Percentiles rank a stretch among this genome's conserved stretches.
phyloP scores from a whole-genome alignment of 345 rosid genomes.

The Pistacia integerrima region DNA sequence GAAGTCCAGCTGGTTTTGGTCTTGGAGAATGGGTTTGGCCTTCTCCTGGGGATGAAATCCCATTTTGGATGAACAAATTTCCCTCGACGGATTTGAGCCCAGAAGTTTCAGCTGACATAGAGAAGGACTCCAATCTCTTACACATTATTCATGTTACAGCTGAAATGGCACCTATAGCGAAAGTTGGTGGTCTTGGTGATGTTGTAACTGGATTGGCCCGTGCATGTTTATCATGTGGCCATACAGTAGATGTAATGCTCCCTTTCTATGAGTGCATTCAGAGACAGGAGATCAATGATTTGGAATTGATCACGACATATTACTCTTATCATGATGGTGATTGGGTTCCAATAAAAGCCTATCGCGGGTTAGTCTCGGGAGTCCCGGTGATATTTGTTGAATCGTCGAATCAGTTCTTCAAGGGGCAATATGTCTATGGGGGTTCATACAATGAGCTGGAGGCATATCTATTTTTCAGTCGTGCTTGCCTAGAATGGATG shows the following conservation, averaged over 20 bases:
- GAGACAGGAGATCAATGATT: slow-evolving; percentile 38
- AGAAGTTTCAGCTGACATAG: slow-evolving; percentile 27
- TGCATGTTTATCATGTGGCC: slow-evolving; percentile 50
- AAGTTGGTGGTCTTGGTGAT: slow-evolving; percentile 74
- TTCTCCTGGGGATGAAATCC: slow-evolving; percentile 48
- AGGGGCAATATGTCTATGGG: slow-evolving; percentile 52
- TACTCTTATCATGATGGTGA: slow-evolving; percentile 52
- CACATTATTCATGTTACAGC: slow-evolving; percentile 57
- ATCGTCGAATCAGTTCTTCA: slow-evolving; percentile 54
- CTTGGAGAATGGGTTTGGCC: slow-evolving; percentile 39
- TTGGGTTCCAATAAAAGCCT: slow-evolving; percentile 47
- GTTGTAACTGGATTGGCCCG: slow-evolving; percentile 68
- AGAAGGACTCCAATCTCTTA: slow-evolving; percentile 42
- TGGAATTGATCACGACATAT: slow-evolving; percentile 34
- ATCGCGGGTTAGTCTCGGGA: slow-evolving; percentile 46
- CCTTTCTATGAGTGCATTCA: slow-evolving; percentile 59
- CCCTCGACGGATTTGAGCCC: slow-evolving; percentile 37
- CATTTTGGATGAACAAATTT: slow-evolving; percentile 55
- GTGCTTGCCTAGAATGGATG: slow-evolving; percentile 72
- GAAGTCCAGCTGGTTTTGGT: slow-evolving; percentile 7
- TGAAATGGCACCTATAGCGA: slow-evolving; percentile 62
- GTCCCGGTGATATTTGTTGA: slow-evolving; percentile 51
- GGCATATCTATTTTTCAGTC: slow-evolving; percentile 57
- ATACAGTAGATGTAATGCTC: slow-evolving; percentile 53
- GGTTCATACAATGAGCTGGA: slow-evolving; percentile 59